Conservation (phyloP, 2,329 filamentous ascomycete species). For the Didymella sp. region DNA sequence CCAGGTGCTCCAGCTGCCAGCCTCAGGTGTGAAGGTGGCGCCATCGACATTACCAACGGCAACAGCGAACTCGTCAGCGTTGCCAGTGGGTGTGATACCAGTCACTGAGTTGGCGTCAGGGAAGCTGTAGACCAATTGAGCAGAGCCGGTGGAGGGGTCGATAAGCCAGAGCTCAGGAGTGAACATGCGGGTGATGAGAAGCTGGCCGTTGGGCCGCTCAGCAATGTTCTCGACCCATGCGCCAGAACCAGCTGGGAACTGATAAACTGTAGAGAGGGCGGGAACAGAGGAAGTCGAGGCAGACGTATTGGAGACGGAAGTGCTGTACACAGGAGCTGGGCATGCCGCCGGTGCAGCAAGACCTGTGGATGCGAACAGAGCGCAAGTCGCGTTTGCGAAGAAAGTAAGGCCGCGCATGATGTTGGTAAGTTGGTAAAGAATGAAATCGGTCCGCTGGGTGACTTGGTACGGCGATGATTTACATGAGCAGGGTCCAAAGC, state of each 20-base stretch:
- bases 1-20: conserved; percentile 20
- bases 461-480: conserved; percentile 11
- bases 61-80: conserved; percentile 19
- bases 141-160: conserved; percentile 13
- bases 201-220: conserved; percentile 18
- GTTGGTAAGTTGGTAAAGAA: conserved; percentile 1
- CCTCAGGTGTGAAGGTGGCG: conserved; percentile 16
- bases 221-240: conserved; percentile 22
- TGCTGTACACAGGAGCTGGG: conserved; percentile 1
- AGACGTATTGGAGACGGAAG: background rate
- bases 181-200: conserved; percentile 20
- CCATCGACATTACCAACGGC: conserved; percentile 18
- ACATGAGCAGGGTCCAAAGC: conserved; percentile 3
- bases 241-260: conserved; percentile 13
- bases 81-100: conserved; percentile 18
- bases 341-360: conserved; percentile 13
- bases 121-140: conserved; percentile 15
- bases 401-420: conserved; percentile 15
- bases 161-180: conserved; percentile 21
- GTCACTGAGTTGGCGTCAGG: conserved; percentile 16
- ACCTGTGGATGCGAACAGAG: conserved; percentile 8
- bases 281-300: conserved; percentile 4
- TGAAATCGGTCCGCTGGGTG: conserved; percentile 3
- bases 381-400: conserved; percentile 8
- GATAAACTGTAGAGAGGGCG: conserved; percentile 10